Base-by-base conservation (phyloP, 208 protist genomes). In the Leishmania major region DNA sequence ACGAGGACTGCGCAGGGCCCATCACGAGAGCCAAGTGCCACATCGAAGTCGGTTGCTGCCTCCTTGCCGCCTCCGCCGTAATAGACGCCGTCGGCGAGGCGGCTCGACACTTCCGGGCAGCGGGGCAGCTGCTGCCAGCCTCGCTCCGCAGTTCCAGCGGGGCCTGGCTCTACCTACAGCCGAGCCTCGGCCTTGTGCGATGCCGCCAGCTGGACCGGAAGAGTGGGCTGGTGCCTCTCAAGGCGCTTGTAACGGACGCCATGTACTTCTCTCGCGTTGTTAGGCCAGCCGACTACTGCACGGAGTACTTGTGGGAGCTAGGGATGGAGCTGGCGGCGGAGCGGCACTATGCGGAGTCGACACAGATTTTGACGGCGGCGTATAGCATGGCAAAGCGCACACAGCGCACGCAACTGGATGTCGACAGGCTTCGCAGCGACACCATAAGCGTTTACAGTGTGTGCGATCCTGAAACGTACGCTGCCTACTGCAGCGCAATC, bases 241-340 rank as follows among this genome's bases (percentile, higher is more conserved):
- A 87, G 64, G 81, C 86, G 31, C 64, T 93, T 51, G 83, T 87
- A 15, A 72, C 59, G n/a, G 89, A 92, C 64, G 89, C 92, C n/a
- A 72, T 90, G 28, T 84, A 87, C 79, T 81, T 95, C 37, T 84
- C 90, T 17, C 84, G 84, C 10, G 70, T 88, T 17, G 80, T 92
- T 5, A 71, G 84, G 11, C 90, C 92, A 43, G 71, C 81, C 4
- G 92, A 92, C 79, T 91, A 88, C 85, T 91, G 91, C 81, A 90
- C 89, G 40, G 89, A 92, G 83, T 95, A 93, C 82, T 77, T 95
- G 45, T 95, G 92, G 90, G 90, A 92, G 81, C 85, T 95, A 49
- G 92, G 92, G 7, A 93, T 91, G 89, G 92, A 95, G 86, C 83
- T 95, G n/a, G 84, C 86, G 25, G 83, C 83, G 17, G 84, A 89